Evolutionary conservation across 768 basidiomycete genomes (phyloP).

Genomic region (Hypholoma fasciculare): DNA sequence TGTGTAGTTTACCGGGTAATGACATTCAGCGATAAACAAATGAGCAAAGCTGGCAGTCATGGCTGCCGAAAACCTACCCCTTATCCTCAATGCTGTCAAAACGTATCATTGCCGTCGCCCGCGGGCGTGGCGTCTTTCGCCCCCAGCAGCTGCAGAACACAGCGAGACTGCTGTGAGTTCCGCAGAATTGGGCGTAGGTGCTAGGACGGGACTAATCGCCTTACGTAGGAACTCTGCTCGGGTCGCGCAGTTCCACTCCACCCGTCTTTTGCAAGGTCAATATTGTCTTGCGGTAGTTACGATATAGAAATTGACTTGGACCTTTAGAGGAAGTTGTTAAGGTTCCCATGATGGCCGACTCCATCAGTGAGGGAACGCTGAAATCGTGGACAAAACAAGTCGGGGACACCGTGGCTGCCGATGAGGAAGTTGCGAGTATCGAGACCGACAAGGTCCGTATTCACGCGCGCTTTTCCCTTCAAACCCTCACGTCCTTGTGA

Average conservation of each 20-base stretch:
- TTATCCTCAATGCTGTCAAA: slow-evolving; percentile 60
- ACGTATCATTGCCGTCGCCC: slow-evolving; percentile 65
- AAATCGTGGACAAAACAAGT: slow-evolving; percentile 94
- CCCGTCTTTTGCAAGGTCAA: slow-evolving; percentile 68
- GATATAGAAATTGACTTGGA: neutral
- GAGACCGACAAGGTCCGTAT: slow-evolving; percentile 92
- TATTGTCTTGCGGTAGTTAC: slow-evolving; percentile 1
- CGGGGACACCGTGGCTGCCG: slow-evolving; percentile 85
- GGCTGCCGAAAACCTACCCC: slow-evolving; percentile 4
- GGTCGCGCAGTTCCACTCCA: slow-evolving; percentile 68
- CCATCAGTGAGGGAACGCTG: slow-evolving; percentile 95
- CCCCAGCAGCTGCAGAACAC: slow-evolving; percentile 30
- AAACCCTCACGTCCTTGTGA: neutral
- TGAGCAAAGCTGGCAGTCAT: slow-evolving; percentile 15
- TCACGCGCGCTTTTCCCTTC: slow-evolving; percentile 16
- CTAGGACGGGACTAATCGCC: slow-evolving; percentile 10
- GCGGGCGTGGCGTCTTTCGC: slow-evolving; percentile 52
- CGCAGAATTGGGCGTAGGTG: neutral
- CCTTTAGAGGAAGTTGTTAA: slow-evolving; percentile 79
- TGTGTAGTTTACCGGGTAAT: neutral
- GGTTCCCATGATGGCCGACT: slow-evolving; percentile 98
- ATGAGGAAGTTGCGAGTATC: slow-evolving; percentile 97
- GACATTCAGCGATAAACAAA: slow-evolving; percentile 16
- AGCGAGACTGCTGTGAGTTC: slow-evolving; percentile 22
- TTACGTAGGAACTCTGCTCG: slow-evolving; percentile 48